Evolutionary conservation across 2,329 filamentous ascomycete genomes (phyloP).

Genomic region (Verticillium tricorpus): DNA sequence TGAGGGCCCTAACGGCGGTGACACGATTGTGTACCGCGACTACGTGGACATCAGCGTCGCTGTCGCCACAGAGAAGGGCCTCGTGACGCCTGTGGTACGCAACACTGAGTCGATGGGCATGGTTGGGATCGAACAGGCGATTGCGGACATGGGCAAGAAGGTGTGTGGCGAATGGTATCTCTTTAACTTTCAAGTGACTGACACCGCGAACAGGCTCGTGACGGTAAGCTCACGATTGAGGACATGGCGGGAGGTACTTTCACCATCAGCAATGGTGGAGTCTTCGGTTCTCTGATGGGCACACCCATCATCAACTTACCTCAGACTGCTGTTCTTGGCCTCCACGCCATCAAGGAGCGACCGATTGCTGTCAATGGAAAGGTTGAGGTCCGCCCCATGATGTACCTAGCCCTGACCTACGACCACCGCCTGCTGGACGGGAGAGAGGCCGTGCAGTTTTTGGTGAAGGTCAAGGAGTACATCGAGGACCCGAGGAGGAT

Average conservation of each 20-base stretch:
- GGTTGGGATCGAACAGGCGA: constrained; percentile 82
- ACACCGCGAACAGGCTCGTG: constrained; percentile 62
- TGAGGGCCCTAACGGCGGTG: constrained; percentile 88
- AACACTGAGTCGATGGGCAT: constrained; percentile 88
- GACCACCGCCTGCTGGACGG: constrained; percentile 95
- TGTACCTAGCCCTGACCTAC: constrained; percentile 97
- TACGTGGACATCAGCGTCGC: constrained; percentile 98
- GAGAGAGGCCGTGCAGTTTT: constrained; percentile 90
- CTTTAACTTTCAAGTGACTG: not conserved
- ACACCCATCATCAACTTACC: constrained; percentile 98
- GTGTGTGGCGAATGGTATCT: constrained; percentile 35
- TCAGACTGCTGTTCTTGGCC: constrained; percentile 84
- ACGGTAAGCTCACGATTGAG: constrained; percentile 95
- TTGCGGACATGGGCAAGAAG: constrained; percentile 91
- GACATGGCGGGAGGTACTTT: constrained; percentile 99
- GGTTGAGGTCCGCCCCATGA: constrained; percentile 97
- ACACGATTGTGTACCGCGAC: constrained; percentile 97
- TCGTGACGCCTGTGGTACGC: constrained; percentile 93
- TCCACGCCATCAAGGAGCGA: constrained; percentile 95
- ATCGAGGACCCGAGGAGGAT: constrained; percentile 94
- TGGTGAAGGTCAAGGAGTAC: constrained; percentile 96
- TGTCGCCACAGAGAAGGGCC: constrained; percentile 93
- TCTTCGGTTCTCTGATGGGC: constrained; percentile 95
- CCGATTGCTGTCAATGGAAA: constrained; percentile 88
- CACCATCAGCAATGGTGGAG: constrained; percentile 95